Evolutionary conservation across 768 basidiomycete species (phyloP).

Genomic region (Boletus vinaceobasis): DNA sequence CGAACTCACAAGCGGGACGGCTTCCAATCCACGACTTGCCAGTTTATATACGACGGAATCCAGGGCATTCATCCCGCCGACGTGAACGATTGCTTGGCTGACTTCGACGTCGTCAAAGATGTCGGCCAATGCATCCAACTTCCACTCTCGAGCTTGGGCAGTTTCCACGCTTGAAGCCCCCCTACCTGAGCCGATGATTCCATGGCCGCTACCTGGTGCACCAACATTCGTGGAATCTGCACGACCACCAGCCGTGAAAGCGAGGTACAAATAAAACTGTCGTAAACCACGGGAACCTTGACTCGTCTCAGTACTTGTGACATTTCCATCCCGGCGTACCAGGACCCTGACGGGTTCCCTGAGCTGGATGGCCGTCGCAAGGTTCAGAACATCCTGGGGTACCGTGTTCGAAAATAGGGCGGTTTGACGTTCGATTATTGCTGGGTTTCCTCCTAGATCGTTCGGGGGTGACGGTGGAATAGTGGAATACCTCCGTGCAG

Average conservation of each 20-base stretch:
- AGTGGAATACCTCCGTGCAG: slow-evolving; percentile 58
- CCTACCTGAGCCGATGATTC: slow-evolving; percentile 93
- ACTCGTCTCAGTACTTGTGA: slow-evolving; percentile 61
- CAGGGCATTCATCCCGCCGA: slow-evolving; percentile 81
- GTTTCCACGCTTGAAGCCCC: slow-evolving; percentile 78
- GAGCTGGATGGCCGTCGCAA: slow-evolving; percentile 89
- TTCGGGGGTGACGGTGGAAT: slow-evolving; percentile 47
- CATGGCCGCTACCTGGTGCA: slow-evolving; percentile 57
- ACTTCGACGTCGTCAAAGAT: slow-evolving; percentile 86
- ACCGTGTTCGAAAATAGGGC: slow-evolving; percentile 98
- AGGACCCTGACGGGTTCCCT: slow-evolving; percentile 97
- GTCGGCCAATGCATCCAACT: slow-evolving; percentile 87
- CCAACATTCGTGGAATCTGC: slow-evolving; percentile 46
- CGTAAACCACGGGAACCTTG: slow-evolving; percentile 82
- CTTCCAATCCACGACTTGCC: slow-evolving; percentile 79
- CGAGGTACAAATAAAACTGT: slow-evolving; percentile 95
- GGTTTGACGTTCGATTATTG: slow-evolving; percentile 74
- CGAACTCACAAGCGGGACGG: slow-evolving; percentile 77
- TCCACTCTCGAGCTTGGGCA: slow-evolving; percentile 88
- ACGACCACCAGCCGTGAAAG: slow-evolving; percentile 85
- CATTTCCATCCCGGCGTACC: slow-evolving; percentile 86
- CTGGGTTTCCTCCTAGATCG: slow-evolving; percentile 32
- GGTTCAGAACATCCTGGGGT: slow-evolving; percentile 94
- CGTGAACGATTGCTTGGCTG: slow-evolving; percentile 78
- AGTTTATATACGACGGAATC: slow-evolving; percentile 91